Evolutionary conservation across 2,329 filamentous ascomycete species (phyloP).

Genomic region (Didymella pinodella): DNA sequence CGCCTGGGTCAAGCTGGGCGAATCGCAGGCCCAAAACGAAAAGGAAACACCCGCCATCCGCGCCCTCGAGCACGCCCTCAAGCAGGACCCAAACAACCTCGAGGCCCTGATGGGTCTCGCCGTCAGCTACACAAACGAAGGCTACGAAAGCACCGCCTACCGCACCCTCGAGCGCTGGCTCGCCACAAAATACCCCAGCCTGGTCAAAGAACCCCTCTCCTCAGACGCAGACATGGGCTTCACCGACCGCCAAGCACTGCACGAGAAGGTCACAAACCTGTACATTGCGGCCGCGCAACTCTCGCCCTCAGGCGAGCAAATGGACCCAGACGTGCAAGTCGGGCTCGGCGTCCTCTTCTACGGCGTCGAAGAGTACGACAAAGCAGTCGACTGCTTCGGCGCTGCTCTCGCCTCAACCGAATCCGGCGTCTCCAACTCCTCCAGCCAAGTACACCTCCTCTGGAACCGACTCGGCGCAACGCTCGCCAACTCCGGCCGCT

Average conservation of each 20-base stretch:
- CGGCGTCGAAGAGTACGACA: slow-evolving; percentile 96
- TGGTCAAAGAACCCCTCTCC: slow-evolving; percentile 76
- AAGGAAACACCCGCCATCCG: slow-evolving; percentile 97
- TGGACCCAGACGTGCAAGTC: slow-evolving; percentile 98
- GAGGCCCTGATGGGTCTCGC: slow-evolving; percentile 93
- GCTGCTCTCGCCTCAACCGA: slow-evolving; percentile 87
- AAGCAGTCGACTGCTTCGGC: slow-evolving; percentile 98
- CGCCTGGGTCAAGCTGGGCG: slow-evolving; percentile 91
- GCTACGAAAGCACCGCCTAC: slow-evolving; percentile 96
- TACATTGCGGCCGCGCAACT: slow-evolving; percentile 94
- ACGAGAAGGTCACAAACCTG: slow-evolving; percentile 86
- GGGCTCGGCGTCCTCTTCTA: slow-evolving; percentile 97
- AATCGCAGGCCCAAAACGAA: slow-evolving; percentile 96
- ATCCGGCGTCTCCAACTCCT: slow-evolving; percentile 81
- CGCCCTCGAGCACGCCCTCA: slow-evolving; percentile 88
- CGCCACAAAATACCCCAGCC: slow-evolving; percentile 88
- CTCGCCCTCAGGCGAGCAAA: slow-evolving; percentile 88
- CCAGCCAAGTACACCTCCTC: slow-evolving; percentile 86
- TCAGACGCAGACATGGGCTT: slow-evolving; percentile 87
- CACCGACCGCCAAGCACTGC: slow-evolving; percentile 87
- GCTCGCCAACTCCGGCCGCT: slow-evolving; percentile 90
- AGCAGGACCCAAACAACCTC: slow-evolving; percentile 85
- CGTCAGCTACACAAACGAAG: slow-evolving; percentile 98
- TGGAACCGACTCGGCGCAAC: slow-evolving; percentile 98
- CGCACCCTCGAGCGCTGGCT: slow-evolving; percentile 96